Evolutionary conservation across 257 asterid genomes (phyloP).

Genomic region (Penstemon davidsonii): DNA sequence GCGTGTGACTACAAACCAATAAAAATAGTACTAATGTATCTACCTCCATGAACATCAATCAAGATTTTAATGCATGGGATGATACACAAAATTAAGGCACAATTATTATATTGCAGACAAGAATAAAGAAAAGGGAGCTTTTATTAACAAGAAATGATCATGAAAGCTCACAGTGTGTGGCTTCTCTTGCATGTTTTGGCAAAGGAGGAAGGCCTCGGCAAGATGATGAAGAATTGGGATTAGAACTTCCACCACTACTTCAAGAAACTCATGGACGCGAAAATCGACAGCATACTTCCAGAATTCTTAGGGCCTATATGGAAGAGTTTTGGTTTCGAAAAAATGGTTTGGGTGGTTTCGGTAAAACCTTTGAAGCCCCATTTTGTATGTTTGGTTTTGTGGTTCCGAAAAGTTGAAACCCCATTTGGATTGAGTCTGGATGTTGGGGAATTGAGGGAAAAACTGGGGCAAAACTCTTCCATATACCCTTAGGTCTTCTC

Average conservation of each 20-base stretch:
- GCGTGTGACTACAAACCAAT: slow-evolving; percentile 26
- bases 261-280: slow-evolving; percentile 39
- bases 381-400: too few relatives aligned
- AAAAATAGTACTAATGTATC: slow-evolving; percentile 38
- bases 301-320: slow-evolving; percentile 15
- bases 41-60: slow-evolving; percentile 61
- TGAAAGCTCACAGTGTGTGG: slow-evolving; percentile 32
- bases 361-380: too few relatives aligned
- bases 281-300: slow-evolving; percentile 51
- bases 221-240: slow-evolving; percentile 50
- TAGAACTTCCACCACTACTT: slow-evolving; percentile 50
- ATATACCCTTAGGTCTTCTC: slow-evolving; percentile 36
- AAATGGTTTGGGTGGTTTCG: too few relatives aligned
- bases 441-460: too few relatives aligned
- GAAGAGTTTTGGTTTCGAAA: too few relatives aligned
- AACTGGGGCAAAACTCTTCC: too few relatives aligned
- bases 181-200: slow-evolving; percentile 55
- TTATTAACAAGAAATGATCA: slow-evolving; percentile 47
- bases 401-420: too few relatives aligned
- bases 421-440: too few relatives aligned
- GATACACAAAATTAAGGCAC: slow-evolving; percentile 31
- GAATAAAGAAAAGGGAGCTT: slow-evolving; percentile 56
- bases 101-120: slow-evolving; percentile 39
- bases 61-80: slow-evolving; percentile 46
- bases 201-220: slow-evolving; percentile 59